A percentile compares a stretch with the other conserved stretches of the same genome.
Evolutionary conservation across 805 yeast genomes (phyloP).

Genomic region (Ascoidea tarda): DNA sequence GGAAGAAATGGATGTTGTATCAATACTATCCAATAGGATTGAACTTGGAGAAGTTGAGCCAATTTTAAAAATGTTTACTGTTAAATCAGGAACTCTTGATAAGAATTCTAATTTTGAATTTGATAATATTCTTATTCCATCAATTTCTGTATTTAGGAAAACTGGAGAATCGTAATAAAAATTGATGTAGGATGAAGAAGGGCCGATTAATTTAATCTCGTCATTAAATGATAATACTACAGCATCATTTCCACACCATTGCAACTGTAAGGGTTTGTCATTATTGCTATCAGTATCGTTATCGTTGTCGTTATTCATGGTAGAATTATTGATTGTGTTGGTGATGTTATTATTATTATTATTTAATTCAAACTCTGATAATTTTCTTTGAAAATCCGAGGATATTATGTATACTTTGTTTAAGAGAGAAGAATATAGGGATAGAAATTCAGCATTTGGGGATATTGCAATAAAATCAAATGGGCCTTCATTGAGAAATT

Average conservation of each 20-base stretch:
- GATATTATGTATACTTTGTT: conserved; percentile 37
- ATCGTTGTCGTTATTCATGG: conserved; percentile 6
- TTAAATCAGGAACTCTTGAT: conserved; percentile 41
- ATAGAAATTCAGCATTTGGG: conserved; percentile 42
- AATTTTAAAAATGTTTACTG: conserved; percentile 54
- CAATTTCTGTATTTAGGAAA: conserved; percentile 35
- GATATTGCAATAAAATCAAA: conserved; percentile 29
- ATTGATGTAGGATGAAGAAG: conserved; percentile 35
- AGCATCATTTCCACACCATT: conserved; percentile 85
- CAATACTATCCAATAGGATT: conserved; percentile 66
- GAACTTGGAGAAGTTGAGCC: conserved; percentile 82
- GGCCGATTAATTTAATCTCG: conserved; percentile 58
- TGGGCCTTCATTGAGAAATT: conserved; percentile 26
- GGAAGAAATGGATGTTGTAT: conserved; percentile 10
- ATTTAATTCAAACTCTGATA: conserved; percentile 27
- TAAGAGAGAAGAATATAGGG: conserved; percentile 26
- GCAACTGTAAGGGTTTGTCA: conserved; percentile 29
- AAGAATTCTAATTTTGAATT: conserved; percentile 42
- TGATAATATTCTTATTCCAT: conserved; percentile 63
- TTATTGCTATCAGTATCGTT: conserved; percentile 15
- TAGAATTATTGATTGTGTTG: background rate
- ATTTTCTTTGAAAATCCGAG: conserved; percentile 26
- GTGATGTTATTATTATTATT: conserved; percentile 12
- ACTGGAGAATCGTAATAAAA: conserved; percentile 34
- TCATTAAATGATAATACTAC: conserved; percentile 44